Evolutionary conservation across 371 early-diverging fungal species (phyloP).

Genomic region (Phascolomyces articulosus): DNA sequence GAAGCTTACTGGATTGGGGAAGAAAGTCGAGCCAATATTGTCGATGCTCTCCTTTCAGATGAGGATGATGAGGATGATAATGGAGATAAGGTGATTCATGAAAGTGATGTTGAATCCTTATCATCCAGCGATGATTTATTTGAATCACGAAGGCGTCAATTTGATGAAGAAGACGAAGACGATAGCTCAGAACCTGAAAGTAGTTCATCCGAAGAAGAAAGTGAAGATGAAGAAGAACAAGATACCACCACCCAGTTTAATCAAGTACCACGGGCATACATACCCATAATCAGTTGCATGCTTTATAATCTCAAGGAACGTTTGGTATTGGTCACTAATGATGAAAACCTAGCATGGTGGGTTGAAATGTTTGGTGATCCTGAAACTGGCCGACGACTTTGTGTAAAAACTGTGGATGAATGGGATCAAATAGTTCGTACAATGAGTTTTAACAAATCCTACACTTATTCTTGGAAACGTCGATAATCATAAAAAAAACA

Average conservation of each 20-base stretch:
- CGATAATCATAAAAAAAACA: slow-evolving; percentile 14
- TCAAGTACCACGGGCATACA: slow-evolving; percentile 41
- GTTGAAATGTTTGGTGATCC: slow-evolving; percentile 50
- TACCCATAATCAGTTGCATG: slow-evolving; percentile 46
- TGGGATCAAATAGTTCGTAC: slow-evolving; percentile 45
- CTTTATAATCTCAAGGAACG: slow-evolving; percentile 39
- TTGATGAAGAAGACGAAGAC: slow-evolving; percentile 24
- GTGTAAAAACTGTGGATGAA: slow-evolving; percentile 44
- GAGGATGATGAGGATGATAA: slow-evolving; percentile 23
- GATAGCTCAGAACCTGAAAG: slow-evolving; percentile 7
- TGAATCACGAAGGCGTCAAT: slow-evolving; percentile 22
- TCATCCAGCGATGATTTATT: slow-evolving; percentile 28
- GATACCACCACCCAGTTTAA: slow-evolving; percentile 13
- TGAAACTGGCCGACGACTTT: slow-evolving; percentile 32
- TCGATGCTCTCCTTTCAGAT: slow-evolving; percentile 26
- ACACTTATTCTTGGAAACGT: slow-evolving; percentile 29
- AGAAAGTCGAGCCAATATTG: slow-evolving; percentile 25
- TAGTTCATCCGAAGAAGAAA: slow-evolving; percentile 12
- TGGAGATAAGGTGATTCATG: slow-evolving; percentile 10
- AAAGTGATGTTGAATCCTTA: slow-evolving; percentile 23
- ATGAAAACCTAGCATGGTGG: slow-evolving; percentile 53
- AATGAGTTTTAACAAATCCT: slow-evolving; percentile 31
- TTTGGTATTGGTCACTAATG: slow-evolving; percentile 50
- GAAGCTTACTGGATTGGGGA: slow-evolving; percentile 55
- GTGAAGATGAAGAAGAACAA: slow-evolving; percentile 6